Evolutionary conservation across 805 yeast species (phyloP), one percentile per base, ranked within the genome.

Genomic region (Candida corydali): DNA sequence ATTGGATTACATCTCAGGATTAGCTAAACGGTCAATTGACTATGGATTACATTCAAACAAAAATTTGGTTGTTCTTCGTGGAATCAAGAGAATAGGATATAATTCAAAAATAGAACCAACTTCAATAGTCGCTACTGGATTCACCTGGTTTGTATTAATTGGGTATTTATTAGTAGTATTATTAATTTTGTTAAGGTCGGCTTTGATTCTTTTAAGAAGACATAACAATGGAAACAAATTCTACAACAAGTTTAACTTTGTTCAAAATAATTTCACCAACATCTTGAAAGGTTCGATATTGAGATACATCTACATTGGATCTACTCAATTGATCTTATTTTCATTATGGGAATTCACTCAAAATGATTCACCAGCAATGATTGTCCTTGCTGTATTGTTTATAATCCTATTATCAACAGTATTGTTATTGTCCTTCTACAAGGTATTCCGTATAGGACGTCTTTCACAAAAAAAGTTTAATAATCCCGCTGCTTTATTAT

Each of bases 331-430:
- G 40, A 69, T 80, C 12, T 76, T 88, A 36, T 70, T 89, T 40
- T 80, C 95, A 8, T 68, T 88, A 37, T 89, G 94, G 93, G 96
- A 89, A 64, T 88, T 87, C 58, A 76, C 82, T 6, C 73, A 72
- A 50, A 64, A 73, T 36, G 96, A 89, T 52, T 87, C 96, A 1
- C 83, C 94, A 1, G 96, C 96, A 1, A 87, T 89, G 20, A 77
- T 89, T 40, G 88, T 86, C 4, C 62, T 86, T 41, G 91, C 95
- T 2, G 81, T 76, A 25, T 61, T 89, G 33, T 80, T 86, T 57
- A 63, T 89, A 27, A 32, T 86, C 1, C 61, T 82, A 39, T 69
- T 85, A 1, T 42, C 81, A 5, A 75, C 77, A 2, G 66, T 85
- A 25, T 65, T 86, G 66, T 62, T 67, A 2, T 82, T 81, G 78